Evolutionary conservation across 306 rosid species (phyloP).

Genomic region (Cucurbita pepo): DNA sequence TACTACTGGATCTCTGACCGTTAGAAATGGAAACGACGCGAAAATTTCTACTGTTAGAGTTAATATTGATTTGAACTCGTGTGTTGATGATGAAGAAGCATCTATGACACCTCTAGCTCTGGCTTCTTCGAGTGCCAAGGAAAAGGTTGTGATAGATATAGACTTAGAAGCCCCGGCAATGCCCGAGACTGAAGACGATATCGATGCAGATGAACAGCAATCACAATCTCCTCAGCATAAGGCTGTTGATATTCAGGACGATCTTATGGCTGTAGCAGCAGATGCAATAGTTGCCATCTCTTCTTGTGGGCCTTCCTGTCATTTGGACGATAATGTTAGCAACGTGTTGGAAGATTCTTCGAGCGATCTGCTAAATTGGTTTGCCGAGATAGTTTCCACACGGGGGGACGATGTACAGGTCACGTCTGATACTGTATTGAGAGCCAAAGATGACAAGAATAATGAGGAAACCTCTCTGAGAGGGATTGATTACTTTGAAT

Average conservation of each 20-base stretch:
- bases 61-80: conserved; percentile 11
- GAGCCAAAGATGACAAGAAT: conserved; percentile 11
- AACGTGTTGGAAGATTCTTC: conserved; percentile 16
- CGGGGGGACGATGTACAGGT: conserved; percentile 27
- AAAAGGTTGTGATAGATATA: conserved; percentile 26
- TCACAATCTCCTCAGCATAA: background rate
- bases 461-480: conserved; percentile 25
- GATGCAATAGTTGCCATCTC: conserved; percentile 71
- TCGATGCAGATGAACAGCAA: conserved; percentile 20
- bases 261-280: conserved; percentile 51
- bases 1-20: background rate
- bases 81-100: conserved; percentile 2
- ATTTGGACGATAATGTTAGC: conserved; percentile 15
- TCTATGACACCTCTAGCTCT: conserved; percentile 23
- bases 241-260: conserved; percentile 29
- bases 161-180: conserved; percentile 63
- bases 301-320: conserved; percentile 8
- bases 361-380: conserved; percentile 47
- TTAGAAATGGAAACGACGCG: background rate
- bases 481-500: conserved; percentile 55
- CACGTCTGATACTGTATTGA: conserved; percentile 12
- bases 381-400: conserved; percentile 50
- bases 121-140: conserved; percentile 16
- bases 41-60: background rate
- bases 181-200: conserved; percentile 30